Percentiles rank a stretch among this genome's conserved stretches.
These are phyloP conservation scores for Ceratobasidium sp. DNA, from an alignment of 1,284 basidiomycete species.

Conservation along the genomic window DNA sequence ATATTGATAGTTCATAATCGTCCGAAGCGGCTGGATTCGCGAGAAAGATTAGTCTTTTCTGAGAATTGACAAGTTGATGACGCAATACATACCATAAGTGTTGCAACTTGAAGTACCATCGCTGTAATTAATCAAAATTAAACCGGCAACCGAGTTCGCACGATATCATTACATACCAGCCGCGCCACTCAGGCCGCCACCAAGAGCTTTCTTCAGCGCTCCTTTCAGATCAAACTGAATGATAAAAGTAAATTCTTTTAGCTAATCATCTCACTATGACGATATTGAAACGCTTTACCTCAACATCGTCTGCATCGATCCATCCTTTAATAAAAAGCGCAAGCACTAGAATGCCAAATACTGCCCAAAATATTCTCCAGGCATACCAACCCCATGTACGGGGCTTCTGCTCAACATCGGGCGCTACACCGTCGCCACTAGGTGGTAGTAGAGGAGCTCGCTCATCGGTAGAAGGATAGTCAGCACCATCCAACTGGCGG, in stretches of 20 bases:
- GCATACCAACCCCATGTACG: slow-evolving; percentile 34
- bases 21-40: slow-evolving; percentile 72
- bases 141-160: neutral
- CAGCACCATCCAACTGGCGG: neutral
- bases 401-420: neutral
- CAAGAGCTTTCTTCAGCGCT: slow-evolving; percentile 82
- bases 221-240: slow-evolving; percentile 80
- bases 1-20: slow-evolving; percentile 93
- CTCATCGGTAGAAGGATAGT: slow-evolving; percentile 2
- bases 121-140: slow-evolving; percentile 61
- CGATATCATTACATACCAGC: slow-evolving; percentile 65
- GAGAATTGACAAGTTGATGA: neutral
- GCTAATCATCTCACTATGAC: neutral
- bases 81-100: slow-evolving; percentile 73
- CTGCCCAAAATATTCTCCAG: slow-evolving; percentile 36
- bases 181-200: slow-evolving; percentile 88
- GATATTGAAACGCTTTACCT: slow-evolving; percentile 61
- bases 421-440: neutral
- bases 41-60: slow-evolving; percentile 8
- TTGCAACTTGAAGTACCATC: slow-evolving; percentile 89
- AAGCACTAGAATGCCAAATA: slow-evolving; percentile 30
- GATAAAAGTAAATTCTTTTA: neutral
- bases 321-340: slow-evolving; percentile 72
- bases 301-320: slow-evolving; percentile 73
- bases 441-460: slow-evolving; percentile 23